These are phyloP conservation scores for Rubus idaeus DNA, from an alignment of 306 rosid species.

Conservation along the genomic window DNA sequence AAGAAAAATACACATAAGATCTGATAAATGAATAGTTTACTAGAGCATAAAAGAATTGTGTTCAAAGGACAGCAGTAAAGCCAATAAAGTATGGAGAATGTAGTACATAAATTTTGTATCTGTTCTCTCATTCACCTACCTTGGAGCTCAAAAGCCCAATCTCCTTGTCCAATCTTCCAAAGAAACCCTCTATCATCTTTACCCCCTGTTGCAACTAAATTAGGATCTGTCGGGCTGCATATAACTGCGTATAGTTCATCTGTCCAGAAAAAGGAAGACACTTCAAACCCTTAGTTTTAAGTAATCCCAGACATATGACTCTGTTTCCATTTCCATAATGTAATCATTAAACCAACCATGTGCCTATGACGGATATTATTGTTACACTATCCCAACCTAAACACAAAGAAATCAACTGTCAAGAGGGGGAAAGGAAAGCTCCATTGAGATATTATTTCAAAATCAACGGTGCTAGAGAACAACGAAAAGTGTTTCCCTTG, in stretches of 20 bases:
- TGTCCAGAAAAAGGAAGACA: constrained; percentile 24
- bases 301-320: background rate
- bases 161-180: constrained; percentile 81
- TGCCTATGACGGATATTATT: background rate
- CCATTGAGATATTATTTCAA: background rate
- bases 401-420: background rate
- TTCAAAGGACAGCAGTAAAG: background rate
- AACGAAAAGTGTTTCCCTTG: background rate
- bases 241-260: constrained; percentile 76
- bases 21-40: constrained; percentile 12
- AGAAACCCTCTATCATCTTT: constrained; percentile 87
- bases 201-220: constrained; percentile 86
- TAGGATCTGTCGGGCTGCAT: constrained; percentile 71
- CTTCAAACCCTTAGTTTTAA: background rate
- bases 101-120: constrained; percentile 9
- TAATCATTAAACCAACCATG: background rate
- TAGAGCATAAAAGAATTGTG: background rate
- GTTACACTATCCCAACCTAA: background rate
- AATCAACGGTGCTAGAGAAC: background rate
- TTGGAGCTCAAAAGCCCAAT: constrained; percentile 76
- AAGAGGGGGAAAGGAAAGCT: background rate
- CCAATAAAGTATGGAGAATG: background rate
- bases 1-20: constrained; percentile 7
- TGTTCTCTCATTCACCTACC: constrained; percentile 42
- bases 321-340: background rate